Percentiles rank a stretch among this genome's conserved stretches.
These are phyloP conservation scores for Plasmodium cynomolgi DNA, from an alignment of 169 alveolate genomes.

Conservation along the genomic window DNA sequence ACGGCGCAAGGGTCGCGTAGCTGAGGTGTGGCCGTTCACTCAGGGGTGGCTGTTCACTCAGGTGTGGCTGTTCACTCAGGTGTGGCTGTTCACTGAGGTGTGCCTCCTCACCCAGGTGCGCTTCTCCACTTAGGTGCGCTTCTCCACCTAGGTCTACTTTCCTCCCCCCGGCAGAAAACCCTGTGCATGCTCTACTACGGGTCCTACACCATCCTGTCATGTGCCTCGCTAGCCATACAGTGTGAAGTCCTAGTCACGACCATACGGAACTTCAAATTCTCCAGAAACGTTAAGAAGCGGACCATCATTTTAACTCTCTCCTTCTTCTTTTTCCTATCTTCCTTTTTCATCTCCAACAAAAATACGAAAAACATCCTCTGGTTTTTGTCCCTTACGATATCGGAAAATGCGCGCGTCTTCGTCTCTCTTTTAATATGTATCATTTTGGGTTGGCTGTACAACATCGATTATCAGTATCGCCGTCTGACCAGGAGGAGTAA, in stretches of 20 bases:
- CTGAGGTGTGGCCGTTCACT: too few species aligned
- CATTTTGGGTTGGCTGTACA: conserved; percentile 51
- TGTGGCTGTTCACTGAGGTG: too few species aligned
- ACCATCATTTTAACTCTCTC: conserved; percentile 54
- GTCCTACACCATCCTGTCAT: conserved; percentile 78
- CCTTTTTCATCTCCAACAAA: conserved; percentile 71
- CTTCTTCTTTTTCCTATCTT: conserved; percentile 57
- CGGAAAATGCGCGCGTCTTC: conserved; percentile 83
- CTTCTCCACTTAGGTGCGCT: neutral
- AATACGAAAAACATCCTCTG: conserved; percentile 79
- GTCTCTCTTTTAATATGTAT: conserved; percentile 72
- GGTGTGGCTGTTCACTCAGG: too few species aligned
- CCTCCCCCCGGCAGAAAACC: conserved; percentile 75
- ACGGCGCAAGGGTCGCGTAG: neutral
- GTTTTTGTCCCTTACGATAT: conserved; percentile 83
- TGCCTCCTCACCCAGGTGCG: neutral
- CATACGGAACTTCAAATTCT: conserved; percentile 60
- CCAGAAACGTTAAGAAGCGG: conserved; percentile 21
- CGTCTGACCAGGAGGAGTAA: conserved; percentile 32
- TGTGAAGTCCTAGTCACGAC: conserved; percentile 80
- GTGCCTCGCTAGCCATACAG: conserved; percentile 82
- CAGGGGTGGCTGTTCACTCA: too few species aligned
- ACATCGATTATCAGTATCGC: conserved; percentile 16
- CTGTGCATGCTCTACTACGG: conserved; percentile 81
- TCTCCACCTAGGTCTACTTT: neutral